phyloP scores from a whole-genome alignment of 2,329 filamentous ascomycete genomes.

The Helminthosporium solani region DNA sequence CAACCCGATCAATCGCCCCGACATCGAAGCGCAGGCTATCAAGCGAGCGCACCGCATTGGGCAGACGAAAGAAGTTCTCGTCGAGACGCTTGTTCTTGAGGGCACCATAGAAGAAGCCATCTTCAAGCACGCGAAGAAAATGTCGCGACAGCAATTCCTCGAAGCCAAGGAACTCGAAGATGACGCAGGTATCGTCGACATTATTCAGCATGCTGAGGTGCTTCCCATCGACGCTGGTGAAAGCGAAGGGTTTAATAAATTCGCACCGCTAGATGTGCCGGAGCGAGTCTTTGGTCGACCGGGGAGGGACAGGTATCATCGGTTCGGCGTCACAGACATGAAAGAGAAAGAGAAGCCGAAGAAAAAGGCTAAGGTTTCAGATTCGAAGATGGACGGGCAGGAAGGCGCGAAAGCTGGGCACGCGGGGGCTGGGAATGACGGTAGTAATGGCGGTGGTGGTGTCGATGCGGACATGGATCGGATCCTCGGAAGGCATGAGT shows the following conservation, averaged over 20 bases:
- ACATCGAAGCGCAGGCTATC: slow-evolving; percentile 86
- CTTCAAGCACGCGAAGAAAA: slow-evolving; percentile 67
- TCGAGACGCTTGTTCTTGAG: slow-evolving; percentile 80
- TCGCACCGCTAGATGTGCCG: slow-evolving; percentile 44
- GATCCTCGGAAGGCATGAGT: neutral
- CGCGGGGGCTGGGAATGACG: too few species aligned
- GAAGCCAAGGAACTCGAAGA: slow-evolving; percentile 60
- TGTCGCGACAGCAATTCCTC: slow-evolving; percentile 64
- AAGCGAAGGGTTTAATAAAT: slow-evolving; percentile 33
- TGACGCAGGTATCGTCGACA: slow-evolving; percentile 58
- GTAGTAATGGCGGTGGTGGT: neutral
- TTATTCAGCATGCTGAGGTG: slow-evolving; percentile 59
- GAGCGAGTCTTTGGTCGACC: slow-evolving; percentile 50
- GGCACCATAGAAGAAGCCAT: slow-evolving; percentile 85
- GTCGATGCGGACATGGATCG: neutral
- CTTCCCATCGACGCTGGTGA: slow-evolving; percentile 45
- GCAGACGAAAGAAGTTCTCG: slow-evolving; percentile 73
- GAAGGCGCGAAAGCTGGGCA: neutral
- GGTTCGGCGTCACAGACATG: slow-evolving; percentile 20
- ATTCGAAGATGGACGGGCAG: slow-evolving; percentile 1
- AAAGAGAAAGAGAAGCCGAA: slow-evolving; percentile 24
- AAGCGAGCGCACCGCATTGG: slow-evolving; percentile 87
- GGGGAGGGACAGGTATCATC: slow-evolving; percentile 31
- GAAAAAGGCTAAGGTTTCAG: slow-evolving; percentile 20
- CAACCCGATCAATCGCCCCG: slow-evolving; percentile 80